Evolutionary conservation across 2,329 filamentous ascomycete genomes (phyloP).

Genomic region (Xylaria sp.): DNA sequence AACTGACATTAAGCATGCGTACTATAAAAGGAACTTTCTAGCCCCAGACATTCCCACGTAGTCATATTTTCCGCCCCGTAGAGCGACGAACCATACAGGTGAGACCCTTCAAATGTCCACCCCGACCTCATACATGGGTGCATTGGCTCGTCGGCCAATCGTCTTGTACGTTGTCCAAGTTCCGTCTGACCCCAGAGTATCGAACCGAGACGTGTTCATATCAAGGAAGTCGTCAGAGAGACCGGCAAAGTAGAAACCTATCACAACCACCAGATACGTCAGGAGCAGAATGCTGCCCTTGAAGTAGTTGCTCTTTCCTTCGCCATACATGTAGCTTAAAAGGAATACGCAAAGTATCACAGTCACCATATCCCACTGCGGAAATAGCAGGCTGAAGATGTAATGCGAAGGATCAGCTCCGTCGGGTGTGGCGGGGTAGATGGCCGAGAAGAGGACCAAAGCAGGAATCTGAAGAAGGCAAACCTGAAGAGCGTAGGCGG

Average conservation of each 20-base stretch:
- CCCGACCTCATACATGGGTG: constrained; percentile 32
- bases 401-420: constrained; percentile 45
- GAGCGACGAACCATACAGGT: neutral
- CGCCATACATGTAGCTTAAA: constrained; percentile 94
- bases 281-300: constrained; percentile 94
- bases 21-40: constrained; percentile 6
- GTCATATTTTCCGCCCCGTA: neutral
- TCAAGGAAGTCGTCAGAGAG: constrained; percentile 40
- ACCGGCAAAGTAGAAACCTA: constrained; percentile 83
- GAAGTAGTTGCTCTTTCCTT: constrained; percentile 99
- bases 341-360: constrained; percentile 95
- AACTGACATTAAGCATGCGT: constrained; percentile 9
- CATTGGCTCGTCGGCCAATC: constrained; percentile 42
- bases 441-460: constrained; percentile 82
- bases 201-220: constrained; percentile 46
- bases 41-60: neutral
- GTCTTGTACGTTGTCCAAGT: constrained; percentile 50
- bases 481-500: constrained; percentile 92
- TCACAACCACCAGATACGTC: constrained; percentile 85
- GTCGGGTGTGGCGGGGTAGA: constrained; percentile 51
- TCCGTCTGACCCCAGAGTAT: constrained; percentile 47
- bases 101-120: constrained; percentile 19
- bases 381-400: constrained; percentile 85
- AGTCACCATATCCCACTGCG: constrained; percentile 98
- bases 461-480: constrained; percentile 92